Base-by-base conservation (phyloP, 164 flowering plant species). In the Liquidambar formosana region DNA sequence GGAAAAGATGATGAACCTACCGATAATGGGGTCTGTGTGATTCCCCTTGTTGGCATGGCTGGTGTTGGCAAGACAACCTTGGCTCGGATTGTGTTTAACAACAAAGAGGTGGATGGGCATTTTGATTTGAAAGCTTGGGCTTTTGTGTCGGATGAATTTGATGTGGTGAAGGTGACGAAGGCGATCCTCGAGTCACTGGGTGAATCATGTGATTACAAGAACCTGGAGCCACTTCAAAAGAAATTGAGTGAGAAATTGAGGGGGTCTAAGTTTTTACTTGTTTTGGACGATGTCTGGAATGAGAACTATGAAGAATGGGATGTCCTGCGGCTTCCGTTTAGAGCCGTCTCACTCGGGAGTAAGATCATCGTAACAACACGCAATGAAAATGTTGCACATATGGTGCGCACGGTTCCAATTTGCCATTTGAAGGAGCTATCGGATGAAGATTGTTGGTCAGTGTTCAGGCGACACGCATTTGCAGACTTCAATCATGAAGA, bases 221-320 rank as follows among this genome's bases (percentile, higher is more conserved):
- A n/a, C n/a, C n/a, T n/a, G n/a, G n/a, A n/a, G n/a, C n/a, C n/a
- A n/a, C n/a, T n/a, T n/a, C n/a, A n/a, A n/a, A n/a, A n/a, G n/a
- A n/a, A n/a, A n/a, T n/a, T 81, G 69, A 53, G 53, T 12, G 33
- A 64, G n/a, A 8, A 0, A 1, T 49, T 78, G 43, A 9, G 1
- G 0, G 75, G 68, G 21, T 73, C 71, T 46, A 71, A n/a, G 13
- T 78, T 76, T 62, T 61, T 81, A 0, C 51, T 78, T 52, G 76
- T 81, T 43, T 45, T 79, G 19, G 84, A 81, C 61, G 84, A 79
- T 69, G 64, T 72, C n/a, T 78, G 77, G 82, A 75, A 59, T n/a
- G n/a, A n/a, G n/a, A n/a, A n/a, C n/a, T n/a, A n/a, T n/a, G n/a
- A n/a, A n/a, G n/a, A n/a, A n/a, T 80, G 86, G 84, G 67, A 70